Evolutionary conservation across 257 asterid species (phyloP).

Genomic region (Solanum virginianum): DNA sequence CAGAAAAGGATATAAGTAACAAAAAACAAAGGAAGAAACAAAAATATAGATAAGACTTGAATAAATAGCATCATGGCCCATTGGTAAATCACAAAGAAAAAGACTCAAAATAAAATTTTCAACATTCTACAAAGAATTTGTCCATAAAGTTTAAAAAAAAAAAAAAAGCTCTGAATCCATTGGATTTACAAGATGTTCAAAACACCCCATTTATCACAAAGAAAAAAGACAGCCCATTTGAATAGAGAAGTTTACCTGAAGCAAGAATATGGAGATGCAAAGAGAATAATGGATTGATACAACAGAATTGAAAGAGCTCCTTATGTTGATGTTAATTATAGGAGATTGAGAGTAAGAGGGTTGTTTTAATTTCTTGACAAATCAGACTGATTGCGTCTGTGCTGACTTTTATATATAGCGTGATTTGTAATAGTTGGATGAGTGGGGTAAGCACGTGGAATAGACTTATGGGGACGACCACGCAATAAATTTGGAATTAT

Average conservation of each 20-base stretch:
- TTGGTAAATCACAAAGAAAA: not conserved
- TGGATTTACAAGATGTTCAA: not conserved
- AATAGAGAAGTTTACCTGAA: not conserved
- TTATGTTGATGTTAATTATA: not conserved
- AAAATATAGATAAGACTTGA: not conserved
- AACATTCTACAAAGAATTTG: not conserved
- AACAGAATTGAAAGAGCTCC: not conserved
- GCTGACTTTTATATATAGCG: not conserved
- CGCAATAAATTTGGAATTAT: not conserved
- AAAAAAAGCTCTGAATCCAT: not conserved
- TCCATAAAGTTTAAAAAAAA: not conserved
- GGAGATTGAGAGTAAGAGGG: not conserved
- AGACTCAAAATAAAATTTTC: not conserved
- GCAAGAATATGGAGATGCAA: not conserved
- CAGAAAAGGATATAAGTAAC: not conserved
- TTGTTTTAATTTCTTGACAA: not conserved
- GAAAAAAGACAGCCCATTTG: too few relatives aligned
- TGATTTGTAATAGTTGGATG: not conserved
- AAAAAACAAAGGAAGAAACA: not conserved
- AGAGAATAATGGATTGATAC: not conserved
- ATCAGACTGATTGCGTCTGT: not conserved
- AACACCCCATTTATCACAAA: too few relatives aligned
- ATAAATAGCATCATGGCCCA: not conserved
- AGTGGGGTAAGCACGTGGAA: not conserved
- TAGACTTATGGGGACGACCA: not conserved